phyloP scores from a whole-genome alignment of 2,329 filamentous ascomycete species.

The Sclerotinia nivalis region DNA sequence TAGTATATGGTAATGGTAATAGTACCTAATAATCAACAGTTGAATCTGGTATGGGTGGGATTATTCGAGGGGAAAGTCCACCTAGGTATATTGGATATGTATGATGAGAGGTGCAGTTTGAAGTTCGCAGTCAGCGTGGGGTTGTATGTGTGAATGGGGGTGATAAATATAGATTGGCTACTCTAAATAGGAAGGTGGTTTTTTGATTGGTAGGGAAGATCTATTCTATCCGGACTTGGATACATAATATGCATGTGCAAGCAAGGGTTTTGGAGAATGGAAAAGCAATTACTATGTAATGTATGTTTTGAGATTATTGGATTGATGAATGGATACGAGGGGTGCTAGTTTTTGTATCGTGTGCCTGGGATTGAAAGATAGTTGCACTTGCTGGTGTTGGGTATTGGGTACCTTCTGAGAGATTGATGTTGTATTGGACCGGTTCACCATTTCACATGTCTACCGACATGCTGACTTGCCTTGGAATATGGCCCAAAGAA shows the following conservation, averaged over 20 bases:
- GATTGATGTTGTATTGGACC: neutral
- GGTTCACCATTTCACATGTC: neutral
- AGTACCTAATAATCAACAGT: neutral
- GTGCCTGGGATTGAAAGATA: neutral
- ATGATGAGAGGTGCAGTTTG: neutral
- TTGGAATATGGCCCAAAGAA: neutral
- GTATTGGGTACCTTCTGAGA: neutral
- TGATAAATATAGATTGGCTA: constrained; percentile 11
- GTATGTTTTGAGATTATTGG: neutral
- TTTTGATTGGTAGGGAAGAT: neutral
- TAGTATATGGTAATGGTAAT: too few species aligned
- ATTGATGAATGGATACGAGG: neutral
- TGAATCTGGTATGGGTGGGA: neutral
- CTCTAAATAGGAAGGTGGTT: neutral
- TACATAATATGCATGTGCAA: neutral
- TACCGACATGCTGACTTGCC: neutral
- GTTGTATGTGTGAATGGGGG: neutral
- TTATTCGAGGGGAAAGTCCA: neutral
- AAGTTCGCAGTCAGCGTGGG: neutral
- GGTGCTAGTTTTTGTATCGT: neutral
- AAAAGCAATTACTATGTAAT: neutral
- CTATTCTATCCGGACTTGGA: neutral
- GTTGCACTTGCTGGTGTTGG: neutral
- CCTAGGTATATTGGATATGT: neutral
- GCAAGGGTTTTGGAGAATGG: neutral